Evolutionary conservation across 306 rosid genomes (phyloP), one percentile per base, ranked within the genome.

Genomic region (Betula pendula): DNA sequence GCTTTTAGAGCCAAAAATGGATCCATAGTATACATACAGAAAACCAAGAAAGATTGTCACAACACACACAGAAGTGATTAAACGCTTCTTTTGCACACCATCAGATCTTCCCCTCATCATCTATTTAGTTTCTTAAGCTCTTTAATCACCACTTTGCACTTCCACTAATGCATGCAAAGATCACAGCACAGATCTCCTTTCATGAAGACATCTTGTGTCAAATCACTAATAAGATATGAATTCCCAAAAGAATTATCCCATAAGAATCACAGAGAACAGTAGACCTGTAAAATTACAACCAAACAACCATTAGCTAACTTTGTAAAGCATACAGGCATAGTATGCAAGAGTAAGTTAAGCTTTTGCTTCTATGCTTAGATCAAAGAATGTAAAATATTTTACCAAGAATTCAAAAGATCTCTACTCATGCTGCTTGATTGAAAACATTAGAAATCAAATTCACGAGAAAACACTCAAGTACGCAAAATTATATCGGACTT

Each of bases 81-180:
- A 20, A 33, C 85, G 92, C 89, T 88, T 92, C 90, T 90, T 92
- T 62, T 88, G 96, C 1, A 90, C 72, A 58, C 90, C 94, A 90
- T 92, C 93, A 56, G 97, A 84, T 84, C 97, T 89, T 70, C 92
- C 92, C 86, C 99, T 89, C 85, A 76, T 84, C 96, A 84, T 95
- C 83, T 87, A 77, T 75, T 40, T 70, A 66, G 69, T 12, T 80
- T 77, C 76, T 75, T 66, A 68, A 74, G 73, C 51, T 80, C 75
- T 72, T 76, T 86, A 80, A 81, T 67, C 58, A 73, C 76, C 62
- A 62, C 43, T 47, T 70, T 72, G 73, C 74, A 59, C 25, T 83
- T 56, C 70, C 69, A 51, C 81, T 50, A 66, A n/a, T 38, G 75
- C 60, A 65, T 45, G 74, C 51, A 68, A 66, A 56, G 55, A 73